A percentile compares a stretch with the other conserved stretches of the same genome.
Evolutionary conservation across 257 asterid genomes (phyloP).

Genomic region (Cordia subcordata): DNA sequence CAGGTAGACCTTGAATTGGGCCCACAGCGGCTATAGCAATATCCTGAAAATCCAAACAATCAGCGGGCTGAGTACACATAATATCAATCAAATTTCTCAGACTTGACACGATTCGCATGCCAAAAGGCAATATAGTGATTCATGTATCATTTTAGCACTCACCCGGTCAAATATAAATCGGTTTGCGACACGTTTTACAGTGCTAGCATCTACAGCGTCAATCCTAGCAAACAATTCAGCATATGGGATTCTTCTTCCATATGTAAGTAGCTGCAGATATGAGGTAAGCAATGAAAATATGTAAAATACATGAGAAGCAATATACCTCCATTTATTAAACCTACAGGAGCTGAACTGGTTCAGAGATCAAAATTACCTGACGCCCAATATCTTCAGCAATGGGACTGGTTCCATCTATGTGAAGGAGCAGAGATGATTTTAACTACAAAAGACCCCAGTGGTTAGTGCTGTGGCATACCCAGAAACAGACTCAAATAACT

Average conservation of each 20-base stretch:
- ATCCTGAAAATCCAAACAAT: conserved; percentile 49
- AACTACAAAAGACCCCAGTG: conserved; percentile 45
- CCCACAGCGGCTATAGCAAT: conserved; percentile 77
- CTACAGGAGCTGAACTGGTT: neutral
- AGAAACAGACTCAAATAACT: neutral
- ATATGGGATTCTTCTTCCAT: conserved; percentile 90
- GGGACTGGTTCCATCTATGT: conserved; percentile 93
- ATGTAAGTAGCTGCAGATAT: conserved; percentile 77
- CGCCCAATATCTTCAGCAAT: conserved; percentile 98
- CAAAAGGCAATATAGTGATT: neutral
- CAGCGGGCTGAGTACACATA: neutral
- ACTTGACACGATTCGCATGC: neutral
- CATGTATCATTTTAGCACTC: conserved; percentile 8
- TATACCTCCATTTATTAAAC: neutral
- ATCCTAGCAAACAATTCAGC: conserved; percentile 94
- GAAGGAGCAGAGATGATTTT: conserved; percentile 85
- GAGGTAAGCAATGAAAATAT: neutral
- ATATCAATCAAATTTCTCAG: neutral
- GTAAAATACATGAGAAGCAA: neutral
- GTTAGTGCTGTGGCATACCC: conserved; percentile 1
- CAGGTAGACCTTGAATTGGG: conserved; percentile 80
- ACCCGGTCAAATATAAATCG: conserved; percentile 82
- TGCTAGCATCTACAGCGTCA: conserved; percentile 77
- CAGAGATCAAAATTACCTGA: conserved; percentile 51
- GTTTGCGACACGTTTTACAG: conserved; percentile 89